A percentile compares a stretch with the other conserved stretches of the same genome.
Evolutionary conservation across 176 grass and related monocot genomes (phyloP).

Genomic region (Dactylis glomerata): DNA sequence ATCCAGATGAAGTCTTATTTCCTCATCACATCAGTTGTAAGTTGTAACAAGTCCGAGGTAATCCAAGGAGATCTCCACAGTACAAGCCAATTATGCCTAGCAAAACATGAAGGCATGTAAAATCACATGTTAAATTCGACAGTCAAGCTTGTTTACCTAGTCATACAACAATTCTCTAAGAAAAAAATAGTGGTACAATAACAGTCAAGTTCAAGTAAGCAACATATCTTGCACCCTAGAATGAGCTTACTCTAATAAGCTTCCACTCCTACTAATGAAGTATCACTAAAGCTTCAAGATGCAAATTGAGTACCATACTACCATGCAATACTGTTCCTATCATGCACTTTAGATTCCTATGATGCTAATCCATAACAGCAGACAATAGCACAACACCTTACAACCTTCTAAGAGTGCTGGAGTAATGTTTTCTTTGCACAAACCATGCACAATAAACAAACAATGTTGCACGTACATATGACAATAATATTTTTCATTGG

Average conservation of each 20-base stretch:
- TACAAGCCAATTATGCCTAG: background rate
- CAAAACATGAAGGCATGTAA: background rate
- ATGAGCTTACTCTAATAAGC: too few relatives aligned
- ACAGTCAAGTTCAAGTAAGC: background rate
- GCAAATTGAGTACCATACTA: background rate
- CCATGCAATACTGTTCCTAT: too few relatives aligned
- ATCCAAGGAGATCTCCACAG: background rate
- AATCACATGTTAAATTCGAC: background rate
- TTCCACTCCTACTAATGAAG: background rate
- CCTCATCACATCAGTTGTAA: background rate
- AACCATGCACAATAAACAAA: background rate
- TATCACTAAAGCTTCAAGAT: background rate
- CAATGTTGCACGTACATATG: background rate
- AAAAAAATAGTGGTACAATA: background rate
- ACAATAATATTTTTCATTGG: background rate
- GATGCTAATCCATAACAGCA: background rate
- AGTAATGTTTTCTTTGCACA: background rate
- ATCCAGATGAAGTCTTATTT: background rate
- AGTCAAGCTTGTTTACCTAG: background rate
- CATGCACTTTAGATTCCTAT: background rate
- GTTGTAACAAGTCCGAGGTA: background rate
- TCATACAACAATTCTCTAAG: background rate
- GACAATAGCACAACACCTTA: background rate
- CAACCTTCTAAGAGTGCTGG: background rate
- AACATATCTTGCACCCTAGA: background rate